Base-by-base conservation (phyloP, 805 yeast species). In the Nakazawaea wyomingensis region DNA sequence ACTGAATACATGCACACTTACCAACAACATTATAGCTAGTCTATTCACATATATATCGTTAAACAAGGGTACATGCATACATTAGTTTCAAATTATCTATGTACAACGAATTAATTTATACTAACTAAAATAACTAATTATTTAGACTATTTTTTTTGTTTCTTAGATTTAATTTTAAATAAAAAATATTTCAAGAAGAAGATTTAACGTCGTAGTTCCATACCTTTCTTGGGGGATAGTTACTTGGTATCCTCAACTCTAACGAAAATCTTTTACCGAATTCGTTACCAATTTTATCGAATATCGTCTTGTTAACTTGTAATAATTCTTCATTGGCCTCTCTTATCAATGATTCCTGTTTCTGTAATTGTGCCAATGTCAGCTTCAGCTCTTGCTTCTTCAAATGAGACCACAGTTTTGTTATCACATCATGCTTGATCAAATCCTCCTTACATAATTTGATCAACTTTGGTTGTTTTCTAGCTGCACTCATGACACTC, bases 191-290 rank as follows among this genome's bases (percentile, higher is more conserved):
- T 24, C 11, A 24, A 8, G 14, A 9, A 24, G 16, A 24, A 16
- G 11, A 8, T n/a, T 32, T 28, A 37, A 20, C 36, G 20, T 42
- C 45, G 29, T 42, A 75, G 44, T 80, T 78, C 97, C 97, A 90
- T 16, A 85, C 70, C 47, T 74, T 72, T 54, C 76, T 78, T 16
- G 97, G 85, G 11, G 99, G 99, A 48, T 70, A 86, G 44, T 89
- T 91, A 1, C 95, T 84, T 17, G 99, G 99, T 8, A 86, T 79
- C 56, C 93, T 78, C 60, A 87, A 60, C 56, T 91, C 96, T 53
- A 85, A 65, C 4, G 96, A 91, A 61, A 86, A 89, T 54, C 88
- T 69, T 51, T 76, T 74, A 21, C 45, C 45, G 24, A 29, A 35
- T 46, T 83, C 82, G 39, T 68, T 64, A 24, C 78, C 81, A 9